Conservation (phyloP, 2,329 filamentous ascomycete genomes). For the Trichoderma semiorbis region DNA sequence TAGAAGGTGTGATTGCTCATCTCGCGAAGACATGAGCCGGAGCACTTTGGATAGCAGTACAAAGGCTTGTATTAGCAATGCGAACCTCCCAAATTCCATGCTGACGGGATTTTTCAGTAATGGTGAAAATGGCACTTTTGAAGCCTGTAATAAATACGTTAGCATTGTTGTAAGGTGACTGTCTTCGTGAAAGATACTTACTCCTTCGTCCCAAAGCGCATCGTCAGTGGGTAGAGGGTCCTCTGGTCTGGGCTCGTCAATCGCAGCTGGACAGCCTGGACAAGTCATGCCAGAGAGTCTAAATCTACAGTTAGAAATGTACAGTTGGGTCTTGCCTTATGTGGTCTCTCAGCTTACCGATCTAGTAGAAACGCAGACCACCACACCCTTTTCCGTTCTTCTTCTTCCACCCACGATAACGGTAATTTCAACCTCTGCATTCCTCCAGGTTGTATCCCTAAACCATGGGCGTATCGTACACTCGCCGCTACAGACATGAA, state of each 20-base stretch:
- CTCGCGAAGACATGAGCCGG: not conserved
- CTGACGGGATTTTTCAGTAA: not conserved
- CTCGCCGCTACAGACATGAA: constrained; percentile 7
- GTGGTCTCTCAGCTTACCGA: not conserved
- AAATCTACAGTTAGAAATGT: not conserved
- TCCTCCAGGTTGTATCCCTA: constrained; percentile 4
- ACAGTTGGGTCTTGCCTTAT: not conserved
- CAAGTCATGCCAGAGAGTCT: not conserved
- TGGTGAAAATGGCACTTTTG: not conserved
- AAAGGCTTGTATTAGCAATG: not conserved
- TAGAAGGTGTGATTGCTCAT: not conserved
- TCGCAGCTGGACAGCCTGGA: not conserved
- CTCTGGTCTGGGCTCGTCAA: not conserved
- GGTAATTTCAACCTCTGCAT: not conserved
- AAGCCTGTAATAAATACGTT: not conserved
- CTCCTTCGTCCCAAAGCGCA: constrained; percentile 1
- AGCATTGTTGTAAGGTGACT: not conserved
- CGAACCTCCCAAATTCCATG: constrained; percentile 3
- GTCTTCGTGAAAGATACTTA: not conserved
- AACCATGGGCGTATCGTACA: not conserved
- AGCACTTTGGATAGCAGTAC: not conserved
- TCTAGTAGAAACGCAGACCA: not conserved
- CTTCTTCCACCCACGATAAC: constrained; percentile 1
- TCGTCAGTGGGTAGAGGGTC: not conserved
- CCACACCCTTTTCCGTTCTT: constrained; percentile 5